These are phyloP conservation scores for Amniculicola lignicola DNA, from an alignment of 495 filamentous ascomycete genomes.

Conservation along the genomic window DNA sequence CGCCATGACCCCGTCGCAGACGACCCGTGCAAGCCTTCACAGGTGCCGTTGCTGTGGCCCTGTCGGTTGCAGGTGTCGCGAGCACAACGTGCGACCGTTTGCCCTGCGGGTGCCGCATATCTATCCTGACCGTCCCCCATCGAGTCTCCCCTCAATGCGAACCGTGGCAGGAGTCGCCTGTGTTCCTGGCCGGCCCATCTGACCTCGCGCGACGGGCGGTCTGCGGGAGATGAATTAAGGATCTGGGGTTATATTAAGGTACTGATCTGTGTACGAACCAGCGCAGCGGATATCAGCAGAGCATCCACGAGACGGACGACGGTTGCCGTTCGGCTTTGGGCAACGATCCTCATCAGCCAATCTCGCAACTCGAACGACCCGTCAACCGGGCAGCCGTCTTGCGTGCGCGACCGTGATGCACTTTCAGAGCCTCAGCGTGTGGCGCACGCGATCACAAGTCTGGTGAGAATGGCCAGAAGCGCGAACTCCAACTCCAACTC, in stretches of 20 bases:
- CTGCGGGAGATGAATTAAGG: conserved; percentile 17
- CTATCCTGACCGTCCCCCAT: not conserved
- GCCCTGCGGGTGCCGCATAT: not conserved
- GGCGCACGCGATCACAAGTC: too few species aligned
- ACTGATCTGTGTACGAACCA: conserved; percentile 8
- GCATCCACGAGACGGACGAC: not conserved
- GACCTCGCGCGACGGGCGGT: not conserved
- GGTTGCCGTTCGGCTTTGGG: not conserved
- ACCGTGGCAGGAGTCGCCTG: not conserved
- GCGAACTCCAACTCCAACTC: too few species aligned
- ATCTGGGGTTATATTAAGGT: conserved; percentile 18
- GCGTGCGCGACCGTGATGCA: too few species aligned
- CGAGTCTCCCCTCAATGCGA: not conserved
- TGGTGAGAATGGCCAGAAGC: too few species aligned
- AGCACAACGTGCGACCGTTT: not conserved
- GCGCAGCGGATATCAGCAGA: not conserved
- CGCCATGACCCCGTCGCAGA: too few species aligned
- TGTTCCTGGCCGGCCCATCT: not conserved
- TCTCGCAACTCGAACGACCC: too few species aligned
- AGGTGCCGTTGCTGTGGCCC: not conserved
- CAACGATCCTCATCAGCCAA: not conserved
- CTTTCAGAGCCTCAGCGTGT: too few species aligned
- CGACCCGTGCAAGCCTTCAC: not conserved
- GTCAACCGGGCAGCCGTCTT: too few species aligned
- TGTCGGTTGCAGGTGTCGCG: not conserved